Evolutionary conservation across 2,329 filamentous ascomycete genomes (phyloP), one percentile per base, ranked within the genome.

Genomic region (Leptoxyphium fumago): DNA sequence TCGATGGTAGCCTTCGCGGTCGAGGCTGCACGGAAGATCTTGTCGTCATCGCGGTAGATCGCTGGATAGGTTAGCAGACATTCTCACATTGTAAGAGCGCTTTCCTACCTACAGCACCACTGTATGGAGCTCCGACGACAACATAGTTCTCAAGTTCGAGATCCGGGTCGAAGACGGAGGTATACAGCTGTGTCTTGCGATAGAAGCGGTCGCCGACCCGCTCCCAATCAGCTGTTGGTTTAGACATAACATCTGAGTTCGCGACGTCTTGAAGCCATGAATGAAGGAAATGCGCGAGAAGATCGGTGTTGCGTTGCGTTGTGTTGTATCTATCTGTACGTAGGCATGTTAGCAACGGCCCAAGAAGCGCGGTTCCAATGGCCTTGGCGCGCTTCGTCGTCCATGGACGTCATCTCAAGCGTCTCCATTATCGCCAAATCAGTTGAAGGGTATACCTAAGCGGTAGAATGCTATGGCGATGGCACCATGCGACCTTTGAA

Each of bases 61-160:
- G 89, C 87, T 94, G 61, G 38, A 38, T n/a, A 39, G 21, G 10
- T 43, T 38, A 36, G 41, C 47, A 32, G 42, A 15, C 21, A 46
- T 14, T 30, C 7, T 21, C 21, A 14, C 29, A 38, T 32, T 29
- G 26, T 8, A 18, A 21, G 21, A 13, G 36, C 39, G 30, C 43
- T 54, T 53, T 54, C 62, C 46, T 78, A 94, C 88, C 88, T 70
- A 96, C 73, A 60, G 91, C 88, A 57, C 91, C 91, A 56, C 84
- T 87, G 64, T 91, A 95, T 18, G 87, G 87, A 61, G 91, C 93
- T 59, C 88, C 91, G 46, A 82, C 80, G 58, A 95, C 80, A 57
- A 89, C 74, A 68, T 93, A 94, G 69, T 91, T 93, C 70, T 95
- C 88, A 53, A 98, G 76, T 67, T 98, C 88, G 49, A 95, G 72